Base-by-base conservation (phyloP, 2,329 filamentous ascomycete species). In the Colletotrichum siamense region DNA sequence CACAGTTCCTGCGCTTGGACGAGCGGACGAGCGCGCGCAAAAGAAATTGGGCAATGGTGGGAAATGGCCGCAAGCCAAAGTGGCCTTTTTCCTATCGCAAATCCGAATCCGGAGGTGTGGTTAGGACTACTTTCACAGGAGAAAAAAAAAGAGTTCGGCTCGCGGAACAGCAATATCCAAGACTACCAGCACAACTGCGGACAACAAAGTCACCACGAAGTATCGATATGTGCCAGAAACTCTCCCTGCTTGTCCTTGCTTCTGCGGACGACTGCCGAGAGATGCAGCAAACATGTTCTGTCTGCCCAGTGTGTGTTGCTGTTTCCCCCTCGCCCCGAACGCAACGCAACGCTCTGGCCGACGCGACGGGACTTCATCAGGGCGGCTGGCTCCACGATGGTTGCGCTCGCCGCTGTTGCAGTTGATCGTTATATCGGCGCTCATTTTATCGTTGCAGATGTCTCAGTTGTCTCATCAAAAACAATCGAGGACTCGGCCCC, bases 401-500 rank as follows among this genome's bases (percentile, higher is more conserved):
- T 62, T 36, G 28, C 68, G 73, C 36, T 30, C 26, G 61, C 34
- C 28, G 36, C 28, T 30, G 34, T 34, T 9, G n/a, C 39, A 73
- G 69, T 30, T 73, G 69, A 76, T 73, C 69, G 30, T 69, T 24
- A 64, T 49, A 69, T 64, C 26, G 32, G 32, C 39, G 26, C 55
- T 68, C 32, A 59, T 63, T 67, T 49, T 34, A 28, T 64, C 44
- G 32, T 59, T 76, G 64, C 69, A 76, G 69, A 73, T 68, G 63
- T 73, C 64, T 73, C 69, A 72, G 28, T 63, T 68, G 32, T 76
- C 73, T 76, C 64, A 68, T 73, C 32, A 36, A 57, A 57, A 59
- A 59, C 22, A 44, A 59, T 62, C 65, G 59, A 62, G 55, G 44
- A 55, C 69, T 73, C 63, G 69, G 59, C 61, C 72, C 49, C 71